A percentile compares a stretch with the other conserved stretches of the same genome.
phyloP scores from a whole-genome alignment of 176 grass and related monocot genomes.

The Aegilops sharonensis region DNA sequence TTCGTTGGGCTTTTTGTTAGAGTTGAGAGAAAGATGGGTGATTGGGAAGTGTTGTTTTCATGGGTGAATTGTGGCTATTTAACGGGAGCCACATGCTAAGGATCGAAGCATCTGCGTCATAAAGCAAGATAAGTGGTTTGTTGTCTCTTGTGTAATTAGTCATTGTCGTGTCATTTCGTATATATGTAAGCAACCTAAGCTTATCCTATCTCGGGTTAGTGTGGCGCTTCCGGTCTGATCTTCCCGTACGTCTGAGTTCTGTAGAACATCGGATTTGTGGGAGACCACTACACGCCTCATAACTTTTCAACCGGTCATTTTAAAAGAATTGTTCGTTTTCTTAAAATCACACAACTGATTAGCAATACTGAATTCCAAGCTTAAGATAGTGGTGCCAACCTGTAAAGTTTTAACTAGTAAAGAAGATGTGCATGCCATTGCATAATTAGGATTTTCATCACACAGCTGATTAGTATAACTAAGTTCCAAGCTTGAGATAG shows the following conservation, averaged over 20 bases:
- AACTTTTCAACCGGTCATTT: background rate
- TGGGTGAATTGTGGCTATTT: background rate
- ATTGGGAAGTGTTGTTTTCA: background rate
- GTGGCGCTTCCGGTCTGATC: background rate
- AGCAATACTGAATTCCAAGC: no score
- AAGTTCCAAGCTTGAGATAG: no score
- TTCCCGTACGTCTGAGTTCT: background rate
- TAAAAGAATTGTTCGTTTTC: no score
- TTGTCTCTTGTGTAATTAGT: background rate
- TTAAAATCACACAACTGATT: no score
- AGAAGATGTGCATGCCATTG: no score
- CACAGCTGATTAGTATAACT: no score
- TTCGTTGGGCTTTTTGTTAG: background rate
- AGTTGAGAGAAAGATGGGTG: background rate
- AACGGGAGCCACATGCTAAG: background rate
- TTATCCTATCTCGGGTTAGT: background rate
- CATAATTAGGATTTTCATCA: no score
- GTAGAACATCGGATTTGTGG: background rate
- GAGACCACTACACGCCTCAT: no score
- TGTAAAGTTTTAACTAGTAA: no score
- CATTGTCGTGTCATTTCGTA: background rate
- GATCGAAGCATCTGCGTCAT: background rate
- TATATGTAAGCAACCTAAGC: background rate
- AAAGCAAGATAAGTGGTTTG: background rate
- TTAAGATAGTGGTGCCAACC: no score